Conservation (phyloP, 148 eudicot species). For the Vaccinium corymbosum region DNA sequence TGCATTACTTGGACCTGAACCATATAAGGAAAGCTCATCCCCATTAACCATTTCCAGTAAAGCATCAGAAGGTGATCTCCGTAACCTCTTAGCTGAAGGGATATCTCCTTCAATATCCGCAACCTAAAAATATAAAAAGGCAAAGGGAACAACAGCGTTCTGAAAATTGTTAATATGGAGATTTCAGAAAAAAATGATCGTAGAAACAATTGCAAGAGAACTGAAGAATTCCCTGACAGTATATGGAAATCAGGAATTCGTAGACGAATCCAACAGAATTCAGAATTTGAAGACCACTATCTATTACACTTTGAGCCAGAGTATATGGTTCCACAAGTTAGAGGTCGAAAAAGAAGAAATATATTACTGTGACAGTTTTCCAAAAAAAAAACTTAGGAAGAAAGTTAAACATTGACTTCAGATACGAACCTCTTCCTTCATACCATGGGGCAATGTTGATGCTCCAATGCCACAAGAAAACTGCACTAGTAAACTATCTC, state of each 20-base stretch:
- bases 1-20: conserved; percentile 76
- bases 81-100: conserved; percentile 63
- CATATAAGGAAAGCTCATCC: conserved; percentile 84
- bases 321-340: background rate
- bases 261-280: background rate
- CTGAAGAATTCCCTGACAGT: background rate
- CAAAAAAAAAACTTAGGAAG: background rate
- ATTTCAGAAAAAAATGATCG: background rate
- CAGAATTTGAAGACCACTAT: background rate
- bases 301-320: background rate
- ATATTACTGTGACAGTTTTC: background rate
- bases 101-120: conserved; percentile 83
- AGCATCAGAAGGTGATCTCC: conserved; percentile 86
- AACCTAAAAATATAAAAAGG: conserved; percentile 41
- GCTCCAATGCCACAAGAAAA: conserved; percentile 61
- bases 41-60: conserved; percentile 73
- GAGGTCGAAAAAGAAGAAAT: background rate
- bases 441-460: conserved; percentile 39
- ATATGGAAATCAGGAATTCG: background rate
- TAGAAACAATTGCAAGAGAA: background rate
- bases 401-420: conserved; percentile 1
- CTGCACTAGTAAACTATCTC: conserved; percentile 97
- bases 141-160: background rate
- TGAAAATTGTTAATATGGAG: background rate
- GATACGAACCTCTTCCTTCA: conserved; percentile 81